phyloP scores from a whole-genome alignment of 768 basidiomycete species.

The Panaeolus cyanescens region DNA sequence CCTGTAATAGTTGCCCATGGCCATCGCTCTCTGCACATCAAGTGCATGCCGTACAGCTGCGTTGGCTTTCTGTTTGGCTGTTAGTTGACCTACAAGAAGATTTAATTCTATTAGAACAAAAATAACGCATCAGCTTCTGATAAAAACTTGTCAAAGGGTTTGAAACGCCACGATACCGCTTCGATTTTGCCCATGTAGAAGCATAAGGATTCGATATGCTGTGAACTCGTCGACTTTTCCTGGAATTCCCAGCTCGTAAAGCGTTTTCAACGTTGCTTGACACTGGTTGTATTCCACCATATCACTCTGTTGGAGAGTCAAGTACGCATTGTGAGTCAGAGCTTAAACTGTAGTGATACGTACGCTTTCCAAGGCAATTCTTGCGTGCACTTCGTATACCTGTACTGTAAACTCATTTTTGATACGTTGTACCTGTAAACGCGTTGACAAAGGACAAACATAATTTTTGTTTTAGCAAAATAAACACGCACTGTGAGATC shows the following conservation, averaged over 20 bases:
- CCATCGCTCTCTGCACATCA: constrained; percentile 82
- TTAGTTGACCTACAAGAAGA: constrained; percentile 96
- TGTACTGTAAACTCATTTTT: constrained; percentile 97
- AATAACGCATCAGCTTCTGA: not conserved
- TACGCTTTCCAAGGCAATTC: constrained; percentile 74
- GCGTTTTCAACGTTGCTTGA: constrained; percentile 83
- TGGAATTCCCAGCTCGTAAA: constrained; percentile 92
- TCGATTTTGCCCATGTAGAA: constrained; percentile 90
- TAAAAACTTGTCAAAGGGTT: not conserved
- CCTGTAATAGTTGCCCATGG: constrained; percentile 93
- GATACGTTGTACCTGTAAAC: constrained; percentile 88
- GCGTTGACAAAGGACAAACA: constrained; percentile 7
- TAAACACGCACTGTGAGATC: constrained; percentile 85
- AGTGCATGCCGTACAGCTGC: constrained; percentile 86
- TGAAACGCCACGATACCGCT: constrained; percentile 59
- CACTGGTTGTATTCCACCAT: constrained; percentile 99
- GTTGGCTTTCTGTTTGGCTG: constrained; percentile 83
- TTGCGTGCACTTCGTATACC: constrained; percentile 97
- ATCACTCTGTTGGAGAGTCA: constrained; percentile 63
- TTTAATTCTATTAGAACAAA: constrained; percentile 73
- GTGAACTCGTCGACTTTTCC: constrained; percentile 96
- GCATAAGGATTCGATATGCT: constrained; percentile 95
- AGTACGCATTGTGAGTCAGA: constrained; percentile 2
- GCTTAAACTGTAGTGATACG: constrained; percentile 8
- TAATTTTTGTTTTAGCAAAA: not conserved